These are phyloP conservation scores for Solanum bukasovii DNA, from an alignment of 257 asterid genomes.

Conservation along the genomic window DNA sequence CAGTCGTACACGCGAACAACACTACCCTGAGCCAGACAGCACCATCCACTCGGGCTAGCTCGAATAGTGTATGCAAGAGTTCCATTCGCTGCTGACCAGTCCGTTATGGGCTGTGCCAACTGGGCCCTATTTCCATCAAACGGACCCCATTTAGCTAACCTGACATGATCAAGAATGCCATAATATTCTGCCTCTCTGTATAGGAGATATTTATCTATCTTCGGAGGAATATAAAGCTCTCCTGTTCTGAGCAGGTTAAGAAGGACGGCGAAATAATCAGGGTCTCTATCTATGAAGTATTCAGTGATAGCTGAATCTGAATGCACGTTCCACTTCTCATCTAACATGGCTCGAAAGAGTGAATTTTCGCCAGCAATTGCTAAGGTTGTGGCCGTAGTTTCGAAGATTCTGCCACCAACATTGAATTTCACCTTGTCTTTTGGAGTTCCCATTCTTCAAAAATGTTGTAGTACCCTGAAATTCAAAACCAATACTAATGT, in stretches of 20 bases:
- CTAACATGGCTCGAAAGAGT: constrained; percentile 77
- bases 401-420: constrained; percentile 71
- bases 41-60: constrained; percentile 80
- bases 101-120: constrained; percentile 28
- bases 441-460: constrained; percentile 48
- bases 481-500: background rate
- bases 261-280: constrained; percentile 63
- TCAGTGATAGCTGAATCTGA: constrained; percentile 28
- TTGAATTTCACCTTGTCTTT: constrained; percentile 61
- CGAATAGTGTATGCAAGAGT: constrained; percentile 41
- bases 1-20: constrained; percentile 83
- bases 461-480: background rate
- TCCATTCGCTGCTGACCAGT: constrained; percentile 63
- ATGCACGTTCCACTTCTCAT: constrained; percentile 60
- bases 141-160: constrained; percentile 65
- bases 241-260: constrained; percentile 80
- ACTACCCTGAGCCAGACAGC: constrained; percentile 71
- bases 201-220: constrained; percentile 40
- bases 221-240: constrained; percentile 57
- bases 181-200: constrained; percentile 68
- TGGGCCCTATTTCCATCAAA: constrained; percentile 71
- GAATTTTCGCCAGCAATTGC: constrained; percentile 73
- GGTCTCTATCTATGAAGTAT: constrained; percentile 76
- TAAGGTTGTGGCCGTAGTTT: constrained; percentile 68
- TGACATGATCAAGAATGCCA: constrained; percentile 61